Base-by-base conservation (phyloP, 768 basidiomycete genomes). In the Dioszegia aurantiaca region DNA sequence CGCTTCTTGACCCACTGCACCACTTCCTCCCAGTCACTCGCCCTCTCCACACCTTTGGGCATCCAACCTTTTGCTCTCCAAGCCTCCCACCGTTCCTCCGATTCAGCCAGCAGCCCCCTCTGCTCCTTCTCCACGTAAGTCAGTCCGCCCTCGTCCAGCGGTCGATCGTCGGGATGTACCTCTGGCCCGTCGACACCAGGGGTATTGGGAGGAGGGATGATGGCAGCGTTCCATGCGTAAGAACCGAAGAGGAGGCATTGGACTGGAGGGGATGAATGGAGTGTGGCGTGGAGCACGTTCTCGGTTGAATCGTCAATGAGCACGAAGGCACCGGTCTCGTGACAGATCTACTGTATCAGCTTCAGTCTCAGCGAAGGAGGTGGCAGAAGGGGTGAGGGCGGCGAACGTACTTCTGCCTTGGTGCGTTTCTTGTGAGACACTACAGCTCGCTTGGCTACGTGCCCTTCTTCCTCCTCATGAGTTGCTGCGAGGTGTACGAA, bases 261-360 rank as follows among this genome's bases (percentile, higher is more conserved):
- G 14, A 82, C 82, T 1, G 82, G 80, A n/a, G 80, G 78, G 19
- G 72, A 64, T 31, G 81, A 78, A 4, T 75, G 80, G 0, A 80
- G 81, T 61, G 85, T 85, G 19, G 57, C 21, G 56, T 83, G 80
- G 26, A 87, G 62, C 36, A 86, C 86, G 73, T 90, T 89, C 74
- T 90, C 88, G 40, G 85, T 68, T 5, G 87, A 88, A 77, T 90
- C 89, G 74, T 90, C 89, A 58, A 90, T 84, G 52, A 90, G 78
- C 37, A 89, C 70, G 39, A 80, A 79, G 11, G 88, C 86, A 16
- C 81, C 81, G 17, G 89, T 77, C 58, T 83, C 79, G 31, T 82
- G 77, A 69, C 87, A 87, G 44, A 88, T 83, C 85, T 87, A 61
- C 28, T 8, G 16, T 12, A 9, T 40, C 51, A 40, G 37, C 37